Conservation (phyloP, 805 yeast species). For the Ogataea ganodermae region DNA sequence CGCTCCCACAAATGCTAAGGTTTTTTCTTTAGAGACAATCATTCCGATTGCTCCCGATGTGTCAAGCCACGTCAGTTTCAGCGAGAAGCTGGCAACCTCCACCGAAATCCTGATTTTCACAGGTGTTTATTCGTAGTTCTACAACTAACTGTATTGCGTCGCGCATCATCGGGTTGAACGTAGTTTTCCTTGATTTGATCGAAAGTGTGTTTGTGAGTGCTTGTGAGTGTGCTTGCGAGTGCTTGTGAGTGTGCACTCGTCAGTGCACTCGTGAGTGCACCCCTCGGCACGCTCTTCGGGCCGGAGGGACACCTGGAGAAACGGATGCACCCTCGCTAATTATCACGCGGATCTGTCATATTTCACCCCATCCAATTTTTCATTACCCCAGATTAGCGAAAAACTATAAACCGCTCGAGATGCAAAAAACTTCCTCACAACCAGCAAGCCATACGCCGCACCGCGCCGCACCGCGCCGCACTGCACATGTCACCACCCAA, state of each 20-base stretch:
- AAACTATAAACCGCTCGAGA: not conserved
- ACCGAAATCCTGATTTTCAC: no score
- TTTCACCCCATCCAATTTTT: not conserved
- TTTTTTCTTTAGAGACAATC: not conserved
- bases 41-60: slow-evolving; percentile 3
- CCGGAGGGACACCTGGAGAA: no score
- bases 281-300: no score
- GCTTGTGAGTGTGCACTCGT: no score
- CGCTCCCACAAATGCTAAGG: slow-evolving; percentile 11
- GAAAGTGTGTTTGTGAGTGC: no score
- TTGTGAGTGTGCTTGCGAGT: no score
- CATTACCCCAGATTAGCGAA: slow-evolving; percentile 3
- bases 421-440: not conserved
- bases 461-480: not conserved
- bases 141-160: no score
- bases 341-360: not conserved
- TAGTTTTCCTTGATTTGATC: no score
- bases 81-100: no score
- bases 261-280: no score
- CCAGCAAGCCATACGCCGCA: not conserved
- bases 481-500: slow-evolving; percentile 37
- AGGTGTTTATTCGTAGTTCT: no score
- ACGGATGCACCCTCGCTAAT: slow-evolving; percentile 18
- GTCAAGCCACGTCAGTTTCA: not conserved
- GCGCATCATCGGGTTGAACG: no score